Evolutionary conservation across 1,284 basidiomycete species (phyloP), one percentile per base, ranked within the genome.

Genomic region (Golubevia pallescens): DNA sequence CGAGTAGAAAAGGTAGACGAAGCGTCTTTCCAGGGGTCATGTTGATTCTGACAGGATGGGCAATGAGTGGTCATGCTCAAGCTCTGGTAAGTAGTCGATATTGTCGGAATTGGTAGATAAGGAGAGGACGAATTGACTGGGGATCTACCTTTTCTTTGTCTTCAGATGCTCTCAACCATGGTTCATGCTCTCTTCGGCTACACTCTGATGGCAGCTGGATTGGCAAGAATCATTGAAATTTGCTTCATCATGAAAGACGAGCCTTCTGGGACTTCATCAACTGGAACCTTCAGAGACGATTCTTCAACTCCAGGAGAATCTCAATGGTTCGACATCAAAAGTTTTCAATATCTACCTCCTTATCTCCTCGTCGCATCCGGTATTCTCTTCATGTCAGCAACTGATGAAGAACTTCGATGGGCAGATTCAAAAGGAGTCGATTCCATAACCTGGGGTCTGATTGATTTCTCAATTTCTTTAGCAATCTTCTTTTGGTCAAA

Each of bases 31-130:
- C 95, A 1, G 90, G 90, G 16, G 69, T 95, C 38, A 93, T 97
- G 93, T 94, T 95, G 71, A 90, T 93, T 65, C 88, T 96, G 68
- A 96, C 94, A 0, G 95, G 95, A 1, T 97, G 93, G 92, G 95
- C 92, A 0, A 96, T 97, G 93, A 92, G 93, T 2, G 91, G 93
- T 53, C 95, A 97, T 75, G 90, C 90, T 1, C 95, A 97, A 87
- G 90, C 90, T 61, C 19, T 80, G 56, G 65, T 63, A 56, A 51
- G 66, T 54, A 6, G 21, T n/a, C 42, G 34, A n/a, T 32, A 13
- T 8, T 19, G n/a, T 24, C 5, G 19, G 19, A 8, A 19, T 21
- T 13, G 21, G 61, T 21, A 20, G 51, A 8, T 10, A 58, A 7
- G 53, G 4, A 5, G 19, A 42, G 5, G 28, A 24, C 24, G 24